Evolutionary conservation across 192 early-diverging fungal genomes (phyloP).

Genomic region (Podila epicladia): DNA sequence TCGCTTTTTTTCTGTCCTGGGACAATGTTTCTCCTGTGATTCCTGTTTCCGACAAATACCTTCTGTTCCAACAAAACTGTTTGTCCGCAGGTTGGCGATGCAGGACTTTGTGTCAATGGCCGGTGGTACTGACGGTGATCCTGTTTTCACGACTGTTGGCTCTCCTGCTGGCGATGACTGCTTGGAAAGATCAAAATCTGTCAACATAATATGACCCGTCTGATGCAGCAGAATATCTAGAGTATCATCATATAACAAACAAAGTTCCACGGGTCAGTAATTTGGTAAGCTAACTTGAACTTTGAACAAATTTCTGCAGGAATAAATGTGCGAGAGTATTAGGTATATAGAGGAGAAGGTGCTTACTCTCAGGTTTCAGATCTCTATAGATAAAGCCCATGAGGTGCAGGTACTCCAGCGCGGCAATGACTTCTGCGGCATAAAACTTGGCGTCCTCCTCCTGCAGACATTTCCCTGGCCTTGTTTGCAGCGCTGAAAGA

Average conservation of each 20-base stretch:
- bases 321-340: neutral
- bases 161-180: slow-evolving; percentile 86
- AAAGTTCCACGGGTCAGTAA: too few relatives aligned
- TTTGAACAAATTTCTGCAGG: too few relatives aligned
- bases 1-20: neutral
- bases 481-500: slow-evolving; percentile 76
- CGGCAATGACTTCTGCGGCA: slow-evolving; percentile 95
- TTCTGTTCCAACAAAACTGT: slow-evolving; percentile 99
- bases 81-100: slow-evolving; percentile 88
- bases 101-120: slow-evolving; percentile 90
- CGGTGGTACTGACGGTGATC: slow-evolving; percentile 65
- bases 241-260: neutral
- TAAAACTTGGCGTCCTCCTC: slow-evolving; percentile 97
- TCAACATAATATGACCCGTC: slow-evolving; percentile 97
- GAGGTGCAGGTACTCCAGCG: slow-evolving; percentile 95
- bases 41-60: slow-evolving; percentile 43
- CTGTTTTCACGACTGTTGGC: slow-evolving; percentile 70
- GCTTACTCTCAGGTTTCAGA: slow-evolving; percentile 95
- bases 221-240: slow-evolving; percentile 90
- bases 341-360: neutral
- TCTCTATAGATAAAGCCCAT: slow-evolving; percentile 98
- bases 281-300: too few relatives aligned
- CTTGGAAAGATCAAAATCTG: slow-evolving; percentile 98
- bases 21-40: neutral
- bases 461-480: slow-evolving; percentile 87